A percentile compares a stretch with the other conserved stretches of the same genome.
These are phyloP conservation scores for Pythium folliculosum DNA, from an alignment of 352 stramenopile species.

Conservation along the genomic window DNA sequence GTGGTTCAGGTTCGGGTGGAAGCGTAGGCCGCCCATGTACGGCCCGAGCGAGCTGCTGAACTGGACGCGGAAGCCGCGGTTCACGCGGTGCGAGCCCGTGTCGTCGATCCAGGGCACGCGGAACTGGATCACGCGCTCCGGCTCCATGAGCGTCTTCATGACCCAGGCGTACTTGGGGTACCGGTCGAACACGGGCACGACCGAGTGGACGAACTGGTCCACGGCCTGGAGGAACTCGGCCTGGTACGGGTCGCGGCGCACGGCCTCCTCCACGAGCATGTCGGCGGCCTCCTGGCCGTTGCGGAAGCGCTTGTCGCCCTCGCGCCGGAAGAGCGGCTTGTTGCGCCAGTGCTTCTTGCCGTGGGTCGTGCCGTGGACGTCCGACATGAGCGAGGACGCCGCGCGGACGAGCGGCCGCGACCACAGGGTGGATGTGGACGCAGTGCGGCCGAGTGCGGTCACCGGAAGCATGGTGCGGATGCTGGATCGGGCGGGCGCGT, in stretches of 20 bases:
- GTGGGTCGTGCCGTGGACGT: conserved; percentile 87
- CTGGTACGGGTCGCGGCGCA: conserved; percentile 79
- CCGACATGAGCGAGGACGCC: conserved; percentile 77
- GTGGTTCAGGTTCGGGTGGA: conserved; percentile 91
- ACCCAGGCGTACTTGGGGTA: conserved; percentile 91
- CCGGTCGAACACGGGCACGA: conserved; percentile 84
- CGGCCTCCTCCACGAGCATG: conserved; percentile 88
- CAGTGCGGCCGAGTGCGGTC: not conserved
- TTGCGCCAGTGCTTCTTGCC: conserved; percentile 95
- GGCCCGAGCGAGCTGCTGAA: conserved; percentile 91
- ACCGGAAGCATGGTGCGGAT: not conserved
- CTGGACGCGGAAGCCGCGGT: conserved; percentile 97
- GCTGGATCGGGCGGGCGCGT: no score
- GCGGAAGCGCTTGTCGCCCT: conserved; percentile 95
- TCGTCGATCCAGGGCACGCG: conserved; percentile 98
- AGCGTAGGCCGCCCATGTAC: conserved; percentile 96
- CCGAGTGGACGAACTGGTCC: conserved; percentile 78
- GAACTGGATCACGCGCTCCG: conserved; percentile 95
- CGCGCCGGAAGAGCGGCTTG: conserved; percentile 96
- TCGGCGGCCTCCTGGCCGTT: conserved; percentile 95
- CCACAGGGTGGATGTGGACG: no score
- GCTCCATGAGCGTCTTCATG: conserved; percentile 95
- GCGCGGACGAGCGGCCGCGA: conserved; percentile 9
- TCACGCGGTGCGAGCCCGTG: conserved; percentile 93
- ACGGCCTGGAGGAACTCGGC: conserved; percentile 70